Base-by-base conservation (phyloP, 1,284 basidiomycete species). In the Sanghuangporus sanghuang region DNA sequence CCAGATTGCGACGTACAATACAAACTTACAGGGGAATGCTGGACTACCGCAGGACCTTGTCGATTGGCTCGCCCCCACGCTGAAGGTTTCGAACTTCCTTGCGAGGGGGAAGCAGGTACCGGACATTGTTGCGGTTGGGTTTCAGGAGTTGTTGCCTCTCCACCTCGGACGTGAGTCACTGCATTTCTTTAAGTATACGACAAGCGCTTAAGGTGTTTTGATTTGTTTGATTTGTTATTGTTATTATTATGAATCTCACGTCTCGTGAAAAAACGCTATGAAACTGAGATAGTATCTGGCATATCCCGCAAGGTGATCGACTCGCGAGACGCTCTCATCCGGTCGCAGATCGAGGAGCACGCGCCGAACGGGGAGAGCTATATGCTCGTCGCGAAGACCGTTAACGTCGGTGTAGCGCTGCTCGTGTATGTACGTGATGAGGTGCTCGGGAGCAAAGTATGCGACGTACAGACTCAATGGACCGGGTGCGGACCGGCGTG, bases 81-180 rank as follows among this genome's bases (percentile, higher is more conserved):
- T 93, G 8, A 86, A 87, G 66, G 88, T 91, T 5, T 90, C 90
- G 27, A 80, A 75, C 40, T 90, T 91, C 71, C 83, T 90, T 44
- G 81, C 86, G 44, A 79, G 78, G 58, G 79, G 81, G 60, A 79
- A 77, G 23, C 78, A 82, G 58, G 84, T 86, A 2, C 86, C 91
- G 38, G 94, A 95, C 73, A 87, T 96, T 40, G 85, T 95, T 61
- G 93, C 89, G 0, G 88, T 96, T 54, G 93, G 93, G 11, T 95
- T 96, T 69, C 93, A 96, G 71, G 93, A 96, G 73, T 81, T 95
- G 49, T 79, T 95, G 9, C 93, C 93, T 4, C 79, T 96, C 32
- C 90, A 92, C 70, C 82, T 92, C 58, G 89, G 89, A 66, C 79
- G 90, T 91, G 75, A 71, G 89, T 60, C 54, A 32, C 32, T 6